phyloP scores from a whole-genome alignment of 257 asterid genomes.

The Penstemon barbatus region DNA sequence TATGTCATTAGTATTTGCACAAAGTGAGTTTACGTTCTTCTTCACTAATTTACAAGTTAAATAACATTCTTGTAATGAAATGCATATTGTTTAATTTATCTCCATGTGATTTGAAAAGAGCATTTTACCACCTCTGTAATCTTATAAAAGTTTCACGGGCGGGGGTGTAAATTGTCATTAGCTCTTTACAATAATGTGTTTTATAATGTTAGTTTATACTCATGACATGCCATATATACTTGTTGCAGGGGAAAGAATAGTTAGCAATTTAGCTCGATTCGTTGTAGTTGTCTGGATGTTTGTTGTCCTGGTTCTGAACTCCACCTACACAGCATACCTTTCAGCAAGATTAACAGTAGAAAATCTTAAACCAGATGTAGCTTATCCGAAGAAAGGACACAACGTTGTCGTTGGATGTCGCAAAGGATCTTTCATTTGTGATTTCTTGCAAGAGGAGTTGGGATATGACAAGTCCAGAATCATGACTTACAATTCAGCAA shows the following conservation, averaged over 20 bases:
- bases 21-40: neutral
- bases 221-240: neutral
- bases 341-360: slow-evolving; percentile 38
- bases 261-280: slow-evolving; percentile 39
- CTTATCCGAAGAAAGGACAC: slow-evolving; percentile 25
- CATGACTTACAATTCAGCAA: slow-evolving; percentile 22
- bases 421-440: slow-evolving; percentile 36
- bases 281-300: slow-evolving; percentile 42
- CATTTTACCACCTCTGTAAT: too few species aligned
- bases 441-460: slow-evolving; percentile 19
- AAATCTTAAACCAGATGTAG: slow-evolving; percentile 30
- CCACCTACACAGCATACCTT: slow-evolving; percentile 38
- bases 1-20: neutral
- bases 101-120: too few species aligned
- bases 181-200: neutral
- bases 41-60: neutral
- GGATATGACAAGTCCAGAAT: slow-evolving; percentile 35
- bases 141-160: too few species aligned
- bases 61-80: too few species aligned
- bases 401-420: slow-evolving; percentile 41
- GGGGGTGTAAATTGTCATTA: neutral
- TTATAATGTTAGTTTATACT: neutral
- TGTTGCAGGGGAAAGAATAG: slow-evolving; percentile 40
- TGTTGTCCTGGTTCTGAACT: slow-evolving; percentile 39
- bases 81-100: too few species aligned